Conservation (phyloP, 108 stramenopile genomes). For the Seminavis robusta region DNA sequence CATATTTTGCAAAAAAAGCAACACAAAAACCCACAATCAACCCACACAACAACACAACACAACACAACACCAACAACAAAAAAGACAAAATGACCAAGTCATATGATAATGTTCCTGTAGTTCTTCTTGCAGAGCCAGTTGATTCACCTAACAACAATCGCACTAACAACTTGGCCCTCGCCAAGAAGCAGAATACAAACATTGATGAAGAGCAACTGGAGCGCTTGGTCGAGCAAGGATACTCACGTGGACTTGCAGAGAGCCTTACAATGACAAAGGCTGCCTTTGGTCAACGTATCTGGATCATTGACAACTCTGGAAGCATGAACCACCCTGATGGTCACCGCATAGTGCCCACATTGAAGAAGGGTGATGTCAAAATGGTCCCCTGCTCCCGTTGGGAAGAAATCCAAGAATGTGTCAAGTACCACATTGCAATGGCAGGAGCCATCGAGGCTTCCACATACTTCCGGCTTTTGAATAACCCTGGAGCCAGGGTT, state of each 20-base stretch:
- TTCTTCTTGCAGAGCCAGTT: no score
- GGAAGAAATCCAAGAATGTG: slow-evolving; percentile 56
- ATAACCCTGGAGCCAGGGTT: slow-evolving; percentile 42
- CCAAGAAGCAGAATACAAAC: no score
- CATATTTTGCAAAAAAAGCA: no score
- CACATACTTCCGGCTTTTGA: slow-evolving; percentile 33
- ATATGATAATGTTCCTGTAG: no score
- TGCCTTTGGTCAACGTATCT: slow-evolving; percentile 39
- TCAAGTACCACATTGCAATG: slow-evolving; percentile 57
- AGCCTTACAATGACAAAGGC: slow-evolving; percentile 40
- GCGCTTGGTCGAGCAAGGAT: slow-evolving; percentile 67
- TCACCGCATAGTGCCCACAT: slow-evolving; percentile 66
- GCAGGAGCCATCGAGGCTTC: slow-evolving; percentile 35
- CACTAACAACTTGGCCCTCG: no score
- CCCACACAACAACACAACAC: no score
- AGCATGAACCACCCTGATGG: slow-evolving; percentile 78
- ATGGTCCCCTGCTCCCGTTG: slow-evolving; percentile 53
- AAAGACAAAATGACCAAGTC: no score
- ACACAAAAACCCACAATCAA: no score
- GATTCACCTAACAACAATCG: no score
- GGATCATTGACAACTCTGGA: slow-evolving; percentile 66
- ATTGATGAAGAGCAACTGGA: no score
- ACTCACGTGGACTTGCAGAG: slow-evolving; percentile 56
- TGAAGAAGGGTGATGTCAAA: slow-evolving; percentile 16
- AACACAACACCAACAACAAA: no score